A percentile compares a stretch with the other conserved stretches of the same genome.
Evolutionary conservation across 129 eudicot species (phyloP).

Genomic region (Escallonia herrerae): DNA sequence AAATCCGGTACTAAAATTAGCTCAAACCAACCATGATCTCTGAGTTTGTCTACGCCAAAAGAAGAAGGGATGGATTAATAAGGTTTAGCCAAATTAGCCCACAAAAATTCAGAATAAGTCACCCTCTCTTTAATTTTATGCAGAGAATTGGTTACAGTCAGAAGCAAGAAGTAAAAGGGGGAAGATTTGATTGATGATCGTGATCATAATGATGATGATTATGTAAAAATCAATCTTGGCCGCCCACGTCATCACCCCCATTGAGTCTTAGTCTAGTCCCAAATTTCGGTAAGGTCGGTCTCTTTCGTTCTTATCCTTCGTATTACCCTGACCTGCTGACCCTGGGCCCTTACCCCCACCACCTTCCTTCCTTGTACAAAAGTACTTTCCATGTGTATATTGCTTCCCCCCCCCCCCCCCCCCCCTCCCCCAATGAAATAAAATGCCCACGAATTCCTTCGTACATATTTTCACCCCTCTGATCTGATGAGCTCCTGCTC

Average conservation of each 20-base stretch:
- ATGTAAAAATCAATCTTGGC: constrained; percentile 5
- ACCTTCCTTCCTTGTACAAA: constrained; percentile 20
- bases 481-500: background rate
- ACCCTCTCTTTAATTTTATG: no score
- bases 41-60: no score
- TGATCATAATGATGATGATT: constrained; percentile 1
- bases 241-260: constrained; percentile 24
- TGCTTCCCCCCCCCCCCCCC: background rate
- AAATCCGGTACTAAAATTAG: no score
- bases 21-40: no score
- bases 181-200: constrained; percentile 16
- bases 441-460: background rate
- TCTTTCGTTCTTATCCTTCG: constrained; percentile 49
- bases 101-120: no score
- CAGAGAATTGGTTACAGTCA: constrained; percentile 21
- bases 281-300: constrained; percentile 19
- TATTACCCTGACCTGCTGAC: constrained; percentile 1
- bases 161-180: constrained; percentile 4
- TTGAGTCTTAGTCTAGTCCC: constrained; percentile 18
- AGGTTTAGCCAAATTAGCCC: no score
- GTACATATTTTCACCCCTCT: background rate
- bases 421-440: no score
- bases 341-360: constrained; percentile 4
- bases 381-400: background rate
- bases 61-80: no score